Base-by-base conservation (phyloP, 2,329 filamentous ascomycete genomes). In the Microascus cirrosus region DNA sequence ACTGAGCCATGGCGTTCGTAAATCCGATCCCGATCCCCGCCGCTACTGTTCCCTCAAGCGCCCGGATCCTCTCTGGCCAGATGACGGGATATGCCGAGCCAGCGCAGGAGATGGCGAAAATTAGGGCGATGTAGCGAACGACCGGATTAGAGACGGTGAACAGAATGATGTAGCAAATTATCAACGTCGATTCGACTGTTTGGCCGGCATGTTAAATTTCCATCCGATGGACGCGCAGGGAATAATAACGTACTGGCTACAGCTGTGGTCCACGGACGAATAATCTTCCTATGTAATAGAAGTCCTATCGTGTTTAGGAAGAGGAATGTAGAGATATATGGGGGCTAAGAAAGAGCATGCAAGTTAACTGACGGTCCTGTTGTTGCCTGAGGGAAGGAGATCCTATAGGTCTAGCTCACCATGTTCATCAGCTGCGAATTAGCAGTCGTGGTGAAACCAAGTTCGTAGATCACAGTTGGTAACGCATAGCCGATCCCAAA, bases 41-140 rank as follows among this genome's bases (percentile, higher is more conserved):
- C 0, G 76, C 76, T 0, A 76, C 78, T 1, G 76, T 72, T 2
- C 73, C 61, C 51, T 66, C 69, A 0, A 72, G 77, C 2, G 74
- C 77, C 64, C 76, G 75, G 0, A 77, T 74, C 3, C 76, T 71
- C 76, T 76, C 78, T 12, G 76, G 76, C 77, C 77, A 77, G 75
- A 79, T 79, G 60, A 77, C 68, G 0, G 76, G 73, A 60, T 69
- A 79, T 71, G 74, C 77, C 1, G 72, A 69, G 2, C 69, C 66
- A 1, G 73, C 69, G 11, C 76, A 68, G 0, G 71, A 71, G 48
- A 73, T 73, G 8, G 69, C 74, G 32, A 78, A 71, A 25, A 77
- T 61, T 0, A 74, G 77, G 0, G 74, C 75, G 0, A 75, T 72
- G 53, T 78, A 79, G 0, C 78, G 71, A 1, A 66, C 75, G 6